phyloP scores from a whole-genome alignment of 768 basidiomycete genomes.

The Termitomyces sp. region DNA sequence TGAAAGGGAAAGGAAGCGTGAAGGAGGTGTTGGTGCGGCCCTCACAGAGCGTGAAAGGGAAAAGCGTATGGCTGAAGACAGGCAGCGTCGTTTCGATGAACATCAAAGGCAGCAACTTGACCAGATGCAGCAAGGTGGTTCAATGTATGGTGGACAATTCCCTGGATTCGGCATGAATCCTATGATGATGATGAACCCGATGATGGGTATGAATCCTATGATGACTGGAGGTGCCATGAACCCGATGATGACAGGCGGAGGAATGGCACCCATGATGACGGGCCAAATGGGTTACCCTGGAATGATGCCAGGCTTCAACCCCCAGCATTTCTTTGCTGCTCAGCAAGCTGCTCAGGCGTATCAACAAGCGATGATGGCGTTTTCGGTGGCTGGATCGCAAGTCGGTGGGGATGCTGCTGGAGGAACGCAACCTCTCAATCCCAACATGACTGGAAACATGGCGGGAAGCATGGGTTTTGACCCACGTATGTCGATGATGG shows the following conservation, averaged over 20 bases:
- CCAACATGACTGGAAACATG: slow-evolving; percentile 51
- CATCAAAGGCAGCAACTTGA: slow-evolving; percentile 87
- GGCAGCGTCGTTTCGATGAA: slow-evolving; percentile 90
- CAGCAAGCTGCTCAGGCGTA: slow-evolving; percentile 85
- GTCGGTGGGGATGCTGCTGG: slow-evolving; percentile 56
- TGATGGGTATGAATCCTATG: slow-evolving; percentile 49
- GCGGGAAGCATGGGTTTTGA: slow-evolving; percentile 40
- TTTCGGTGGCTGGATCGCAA: slow-evolving; percentile 72
- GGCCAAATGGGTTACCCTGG: slow-evolving; percentile 49
- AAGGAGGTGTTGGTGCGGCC: slow-evolving; percentile 92
- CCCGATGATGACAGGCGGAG: slow-evolving; percentile 54
- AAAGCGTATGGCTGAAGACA: slow-evolving; percentile 85
- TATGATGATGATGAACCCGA: slow-evolving; percentile 59
- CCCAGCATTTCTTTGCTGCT: slow-evolving; percentile 83
- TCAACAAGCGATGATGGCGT: slow-evolving; percentile 86
- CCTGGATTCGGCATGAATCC: slow-evolving; percentile 68
- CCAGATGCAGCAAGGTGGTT: slow-evolving; percentile 79
- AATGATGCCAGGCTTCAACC: slow-evolving; percentile 58
- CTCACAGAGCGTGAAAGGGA: slow-evolving; percentile 95
- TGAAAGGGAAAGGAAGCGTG: slow-evolving; percentile 90
- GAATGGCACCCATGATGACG: slow-evolving; percentile 45
- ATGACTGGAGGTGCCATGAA: slow-evolving; percentile 41
- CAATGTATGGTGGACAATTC: slow-evolving; percentile 60
- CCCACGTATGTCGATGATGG: slow-evolving; percentile 82
- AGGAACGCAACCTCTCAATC: slow-evolving; percentile 37